Base-by-base conservation (phyloP, 2,329 filamentous ascomycete genomes). In the Ophiostoma sp. region DNA sequence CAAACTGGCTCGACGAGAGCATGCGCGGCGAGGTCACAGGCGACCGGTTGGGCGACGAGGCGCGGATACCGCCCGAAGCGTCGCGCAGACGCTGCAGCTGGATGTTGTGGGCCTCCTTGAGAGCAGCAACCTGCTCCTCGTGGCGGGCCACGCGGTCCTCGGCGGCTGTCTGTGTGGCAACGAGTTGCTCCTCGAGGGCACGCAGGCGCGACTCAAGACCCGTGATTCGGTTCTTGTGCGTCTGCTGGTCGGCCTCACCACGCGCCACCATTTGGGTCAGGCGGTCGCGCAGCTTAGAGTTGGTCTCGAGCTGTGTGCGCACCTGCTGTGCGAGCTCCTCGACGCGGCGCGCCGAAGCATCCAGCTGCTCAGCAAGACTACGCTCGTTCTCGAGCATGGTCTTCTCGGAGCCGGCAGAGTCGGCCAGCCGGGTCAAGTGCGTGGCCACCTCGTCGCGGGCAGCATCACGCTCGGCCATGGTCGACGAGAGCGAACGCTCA, bases 71-170 rank as follows among this genome's bases (percentile, higher is more conserved):
- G 19, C 80, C 79, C 15, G 76, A 80, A 28, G 73, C 80, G 76
- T 87, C 83, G 80, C 91, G 91, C 78, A 94, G 88, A 17, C 95
- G 92, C 76, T 91, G 90, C 42, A 98, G 88, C 78, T 96, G 92
- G 22, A 86, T 85, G 79, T 89, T 93, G 79, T 96, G 91, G 74
- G 89, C 92, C 72, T 97, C 93, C 77, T 92, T 91, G 72, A 98
- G 84, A 28, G 87, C 85, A 22, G 88, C 85, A 50, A 97, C 88
- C 82, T 98, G 94, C 50, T 96, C 93, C 81, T 98, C 96, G 79
- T 98, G 94, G 68, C 90, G 91, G 59, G 89, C 84, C 73, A 98
- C 89, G 52, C 91, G 91, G 68, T 95, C 94, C 80, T 99, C 96
- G 0, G 94, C 95, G 25, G 92, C 89, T 73, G 93, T 91, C 81